Conservation (phyloP, 306 rosid genomes). For the Lathyrus aphaca region DNA sequence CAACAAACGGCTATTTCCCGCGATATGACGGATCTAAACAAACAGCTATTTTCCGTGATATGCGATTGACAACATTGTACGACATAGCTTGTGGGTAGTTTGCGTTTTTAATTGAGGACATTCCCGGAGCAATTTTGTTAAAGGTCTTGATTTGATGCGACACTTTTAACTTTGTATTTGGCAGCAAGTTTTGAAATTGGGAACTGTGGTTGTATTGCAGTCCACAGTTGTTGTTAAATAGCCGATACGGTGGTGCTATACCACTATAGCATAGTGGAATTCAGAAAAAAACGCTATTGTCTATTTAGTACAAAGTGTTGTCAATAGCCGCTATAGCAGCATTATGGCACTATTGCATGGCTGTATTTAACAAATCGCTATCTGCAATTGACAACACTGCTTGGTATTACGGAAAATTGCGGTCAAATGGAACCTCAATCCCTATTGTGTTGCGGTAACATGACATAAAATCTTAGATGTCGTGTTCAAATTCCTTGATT, state of each 20-base stretch:
- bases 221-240: not conserved
- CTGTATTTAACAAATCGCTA: no score
- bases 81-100: not conserved
- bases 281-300: no score
- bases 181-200: not conserved
- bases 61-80: not conserved
- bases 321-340: no score
- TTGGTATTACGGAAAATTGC: not conserved
- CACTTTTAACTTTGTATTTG: not conserved
- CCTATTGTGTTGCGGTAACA: not conserved
- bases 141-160: slow-evolving; percentile 1
- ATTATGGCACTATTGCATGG: no score
- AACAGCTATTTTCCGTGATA: no score
- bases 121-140: not conserved
- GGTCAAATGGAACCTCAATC: not conserved
- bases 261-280: no score
- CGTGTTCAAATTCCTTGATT: not conserved
- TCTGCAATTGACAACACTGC: no score
- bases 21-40: no score
- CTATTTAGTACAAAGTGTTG: no score
- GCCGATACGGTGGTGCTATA: no score
- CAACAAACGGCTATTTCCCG: no score
- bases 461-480: not conserved
- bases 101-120: not conserved
- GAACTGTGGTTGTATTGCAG: not conserved